Evolutionary conservation across 1,139 yeast genomes (phyloP), one percentile per base, ranked within the genome.

Genomic region (Hansenula anomala): DNA sequence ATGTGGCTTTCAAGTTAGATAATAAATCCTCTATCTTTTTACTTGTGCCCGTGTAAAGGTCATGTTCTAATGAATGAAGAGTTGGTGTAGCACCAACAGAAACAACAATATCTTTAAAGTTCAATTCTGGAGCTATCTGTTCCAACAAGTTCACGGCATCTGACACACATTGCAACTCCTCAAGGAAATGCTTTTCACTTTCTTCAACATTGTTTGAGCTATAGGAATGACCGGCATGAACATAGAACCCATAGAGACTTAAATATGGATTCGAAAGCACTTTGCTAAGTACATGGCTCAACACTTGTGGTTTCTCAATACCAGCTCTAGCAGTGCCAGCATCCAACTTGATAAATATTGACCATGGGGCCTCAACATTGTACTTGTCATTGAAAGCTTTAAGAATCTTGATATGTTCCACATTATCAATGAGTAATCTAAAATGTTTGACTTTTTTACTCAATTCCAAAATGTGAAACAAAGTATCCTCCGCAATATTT

Each of bases 81-180:
- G 94, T 85, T 33, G 94, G 94, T 0, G 95, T 83, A 1, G 94
- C 89, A 13, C 95, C 95, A 13, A 83, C 86, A n/a, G 64, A 61
- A 3, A 58, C 49, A 12, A 56, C 50, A 6, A 61, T 35, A 15
- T 37, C 40, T 4, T 58, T 36, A 18, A 56, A 52, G 37, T 62
- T 58, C 50, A 59, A 22, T 33, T 46, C 49, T 13, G 63, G 52
- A 4, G 74, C 38, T 2, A 46, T 34, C 12, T 44, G 38, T 27
- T 37, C 44, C 22, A 50, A 71, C 24, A 59, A 49, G 23, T 56
- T 55, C 7, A 81, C 74, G 0, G 89, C 90, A 10, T 56, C 55
- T 46, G 76, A 70, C 4, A 79, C 86, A 23, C 75, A 73, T 3
- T 54, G 56, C 33, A 84, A 67, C 51, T 85, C 94, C 26, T 73